Percentiles rank a stretch among this genome's conserved stretches.
Evolutionary conservation across 2,329 filamentous ascomycete species (phyloP).

Genomic region (Aspergillus sergii): DNA sequence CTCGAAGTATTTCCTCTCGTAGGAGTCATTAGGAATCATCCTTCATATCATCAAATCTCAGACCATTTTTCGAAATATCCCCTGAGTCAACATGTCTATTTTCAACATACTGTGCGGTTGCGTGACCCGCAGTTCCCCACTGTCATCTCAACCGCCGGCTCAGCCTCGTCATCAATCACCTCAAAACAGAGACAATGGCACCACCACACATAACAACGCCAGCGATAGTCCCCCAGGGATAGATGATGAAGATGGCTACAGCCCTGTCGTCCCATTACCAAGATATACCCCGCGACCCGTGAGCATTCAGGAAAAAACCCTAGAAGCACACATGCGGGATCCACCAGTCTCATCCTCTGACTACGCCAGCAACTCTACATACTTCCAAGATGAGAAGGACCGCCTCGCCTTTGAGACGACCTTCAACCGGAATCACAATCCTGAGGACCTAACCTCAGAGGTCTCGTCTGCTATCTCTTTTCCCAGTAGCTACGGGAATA

Average conservation of each 20-base stretch:
- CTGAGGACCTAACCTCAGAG: constrained; percentile 39
- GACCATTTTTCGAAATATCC: background rate
- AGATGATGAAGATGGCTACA: constrained; percentile 32
- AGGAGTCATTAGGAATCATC: background rate
- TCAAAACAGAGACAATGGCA: constrained; percentile 1
- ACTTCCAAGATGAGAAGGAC: constrained; percentile 34
- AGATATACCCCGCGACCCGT: constrained; percentile 44
- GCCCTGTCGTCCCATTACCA: constrained; percentile 39
- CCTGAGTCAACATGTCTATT: background rate
- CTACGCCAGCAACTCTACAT: constrained; percentile 11
- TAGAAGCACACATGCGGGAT: constrained; percentile 37
- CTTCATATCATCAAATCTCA: background rate
- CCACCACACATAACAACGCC: constrained; percentile 2
- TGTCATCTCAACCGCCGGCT: background rate
- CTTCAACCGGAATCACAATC: constrained; percentile 4
- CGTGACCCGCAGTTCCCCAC: background rate
- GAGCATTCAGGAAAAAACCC: constrained; percentile 44
- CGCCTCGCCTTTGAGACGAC: constrained; percentile 26
- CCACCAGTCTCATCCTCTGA: constrained; percentile 29
- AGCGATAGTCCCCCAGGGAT: background rate
- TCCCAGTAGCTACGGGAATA: constrained; percentile 48
- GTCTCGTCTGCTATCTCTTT: constrained; percentile 45
- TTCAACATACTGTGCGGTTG: background rate
- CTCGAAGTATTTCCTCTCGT: background rate
- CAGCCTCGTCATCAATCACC: constrained; percentile 7